Evolutionary conservation across 176 grass and related monocot genomes (phyloP), one percentile per base, ranked within the genome.

Genomic region (Musa acuminata): DNA sequence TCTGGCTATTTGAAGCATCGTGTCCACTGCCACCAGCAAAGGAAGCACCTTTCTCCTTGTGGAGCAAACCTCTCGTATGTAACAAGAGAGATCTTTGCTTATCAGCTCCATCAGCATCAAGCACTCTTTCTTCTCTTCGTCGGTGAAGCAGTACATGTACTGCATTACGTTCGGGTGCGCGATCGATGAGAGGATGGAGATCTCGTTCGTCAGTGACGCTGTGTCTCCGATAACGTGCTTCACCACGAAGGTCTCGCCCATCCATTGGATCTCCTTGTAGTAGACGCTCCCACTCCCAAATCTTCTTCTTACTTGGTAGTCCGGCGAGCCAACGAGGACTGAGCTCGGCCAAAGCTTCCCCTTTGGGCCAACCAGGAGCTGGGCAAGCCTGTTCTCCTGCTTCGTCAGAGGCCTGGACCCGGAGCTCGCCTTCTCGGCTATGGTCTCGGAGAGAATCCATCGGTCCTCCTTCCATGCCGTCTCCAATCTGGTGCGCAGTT

Each of bases 201-300:
- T 73, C 1, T 64, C 69, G 8, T 63, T 25, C 57, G 13, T 73
- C 23, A 72, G 49, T 11, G 48, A 14, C 53, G 72, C 57, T 0
- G 43, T 70, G 12, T 80, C 66, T 1, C 66, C 65, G 13, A 70
- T 50, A 4, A 53, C 43, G 27, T 80, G 78, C 57, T 63, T 72
- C 49, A 80, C 55, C 2, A 6, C 43, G 21, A 73, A 80, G 53
- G 69, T 72, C 57, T 80, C 69, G 7, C 69, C 78, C 69, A 80
- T 72, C 78, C 78, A 80, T 11, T 80, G 69, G 22, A 80, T 49
- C 55, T 80, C 78, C 78, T 80, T 80, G 69, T 52, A 63, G 55
- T 63, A 43, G 35, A 43, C 58, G 14, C 69, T 63, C 22, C 57
- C 58, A 9, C 20, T 49, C 21, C 78, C 78, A 27, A 80, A 73